Evolutionary conservation across 805 yeast species (phyloP).

Genomic region (Torulaspora indica): DNA sequence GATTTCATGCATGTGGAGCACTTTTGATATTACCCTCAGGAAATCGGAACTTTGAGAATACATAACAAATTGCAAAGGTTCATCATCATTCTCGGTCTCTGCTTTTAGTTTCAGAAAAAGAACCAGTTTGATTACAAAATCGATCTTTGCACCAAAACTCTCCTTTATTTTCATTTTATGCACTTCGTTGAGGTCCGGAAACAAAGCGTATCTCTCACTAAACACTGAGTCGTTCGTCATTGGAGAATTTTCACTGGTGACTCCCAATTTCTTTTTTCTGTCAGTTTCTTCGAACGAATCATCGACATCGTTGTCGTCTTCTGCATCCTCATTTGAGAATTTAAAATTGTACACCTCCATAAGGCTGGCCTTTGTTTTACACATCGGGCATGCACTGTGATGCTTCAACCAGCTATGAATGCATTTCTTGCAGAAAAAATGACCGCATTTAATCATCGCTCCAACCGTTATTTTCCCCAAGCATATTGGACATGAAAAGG

Average conservation of each 20-base stretch:
- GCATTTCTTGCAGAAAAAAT: constrained; percentile 81
- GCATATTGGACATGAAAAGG: constrained; percentile 68
- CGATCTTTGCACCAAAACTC: constrained; percentile 80
- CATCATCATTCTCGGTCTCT: constrained; percentile 26
- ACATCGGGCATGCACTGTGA: constrained; percentile 69
- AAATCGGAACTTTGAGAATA: constrained; percentile 89
- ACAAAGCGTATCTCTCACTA: constrained; percentile 25
- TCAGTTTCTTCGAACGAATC: constrained; percentile 5
- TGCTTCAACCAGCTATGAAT: constrained; percentile 64
- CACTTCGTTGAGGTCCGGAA: constrained; percentile 42
- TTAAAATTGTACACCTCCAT: constrained; percentile 67
- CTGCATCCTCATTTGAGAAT: constrained; percentile 30
- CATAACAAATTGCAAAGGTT: constrained; percentile 67
- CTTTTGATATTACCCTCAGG: constrained; percentile 58
- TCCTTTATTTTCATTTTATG: constrained; percentile 41
- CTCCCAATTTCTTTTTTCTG: not conserved
- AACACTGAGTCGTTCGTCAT: constrained; percentile 7
- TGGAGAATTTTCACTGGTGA: not conserved
- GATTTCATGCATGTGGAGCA: constrained; percentile 57
- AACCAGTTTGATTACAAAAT: constrained; percentile 70
- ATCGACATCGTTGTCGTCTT: not conserved
- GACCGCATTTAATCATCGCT: constrained; percentile 85
- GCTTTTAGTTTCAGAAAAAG: constrained; percentile 56
- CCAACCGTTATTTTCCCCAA: constrained; percentile 67
- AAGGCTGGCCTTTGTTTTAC: constrained; percentile 51